A percentile compares a stretch with the other conserved stretches of the same genome.
These are phyloP conservation scores for Pseudocohnilembus persalinus DNA, from an alignment of 169 alveolate species.

Conservation along the genomic window DNA sequence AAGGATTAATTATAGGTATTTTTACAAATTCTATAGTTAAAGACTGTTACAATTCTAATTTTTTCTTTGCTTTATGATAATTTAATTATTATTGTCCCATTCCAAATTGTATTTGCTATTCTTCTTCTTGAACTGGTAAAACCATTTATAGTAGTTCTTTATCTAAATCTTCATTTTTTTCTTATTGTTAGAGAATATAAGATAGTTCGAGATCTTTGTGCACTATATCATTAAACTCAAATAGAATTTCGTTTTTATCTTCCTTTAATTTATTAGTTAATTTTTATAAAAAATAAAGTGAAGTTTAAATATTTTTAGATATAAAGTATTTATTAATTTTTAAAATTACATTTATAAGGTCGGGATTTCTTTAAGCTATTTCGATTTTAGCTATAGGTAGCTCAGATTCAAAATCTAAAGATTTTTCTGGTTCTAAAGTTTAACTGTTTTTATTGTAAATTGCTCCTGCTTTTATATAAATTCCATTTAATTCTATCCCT, in stretches of 20 bases:
- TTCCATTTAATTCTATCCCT: neutral
- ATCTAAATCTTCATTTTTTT: neutral
- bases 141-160: neutral
- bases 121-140: neutral
- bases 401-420: neutral
- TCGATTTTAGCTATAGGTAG: neutral
- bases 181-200: neutral
- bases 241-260: neutral
- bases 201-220: neutral
- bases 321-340: no score
- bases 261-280: neutral
- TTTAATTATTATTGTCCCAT: neutral
- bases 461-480: neutral
- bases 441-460: no score
- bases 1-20: neutral
- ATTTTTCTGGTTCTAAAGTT: neutral
- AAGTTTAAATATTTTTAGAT: no score
- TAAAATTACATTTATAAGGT: neutral
- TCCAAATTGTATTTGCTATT: neutral
- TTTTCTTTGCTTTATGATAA: neutral
- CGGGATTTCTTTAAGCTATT: neutral
- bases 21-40: neutral
- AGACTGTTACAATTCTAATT: no score
- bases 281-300: no score
- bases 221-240: neutral